Conservation (phyloP, 768 basidiomycete genomes). For the Mycena maculata region DNA sequence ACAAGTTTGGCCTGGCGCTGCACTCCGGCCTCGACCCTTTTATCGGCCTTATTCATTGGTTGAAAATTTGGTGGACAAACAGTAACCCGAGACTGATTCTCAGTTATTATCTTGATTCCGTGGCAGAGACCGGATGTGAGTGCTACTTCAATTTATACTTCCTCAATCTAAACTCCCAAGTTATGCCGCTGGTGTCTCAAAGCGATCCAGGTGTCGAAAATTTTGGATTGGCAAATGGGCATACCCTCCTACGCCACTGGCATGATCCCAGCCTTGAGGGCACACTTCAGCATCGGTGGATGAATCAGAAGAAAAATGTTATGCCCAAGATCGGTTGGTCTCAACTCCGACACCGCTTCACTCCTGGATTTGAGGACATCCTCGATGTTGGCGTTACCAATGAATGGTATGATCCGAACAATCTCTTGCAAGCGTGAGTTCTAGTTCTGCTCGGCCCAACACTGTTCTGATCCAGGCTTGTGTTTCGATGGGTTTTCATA, state of each 20-base stretch:
- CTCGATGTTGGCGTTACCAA: conserved; percentile 45
- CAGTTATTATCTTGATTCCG: conserved; percentile 41
- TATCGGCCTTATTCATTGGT: conserved; percentile 42
- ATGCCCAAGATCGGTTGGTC: conserved; percentile 55
- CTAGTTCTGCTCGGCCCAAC: not conserved
- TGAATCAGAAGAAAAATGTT: conserved; percentile 48
- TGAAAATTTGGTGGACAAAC: conserved; percentile 50
- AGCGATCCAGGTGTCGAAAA: conserved; percentile 52
- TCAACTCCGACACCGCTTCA: conserved; percentile 43
- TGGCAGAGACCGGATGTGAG: conserved; percentile 29
- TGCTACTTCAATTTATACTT: not conserved
- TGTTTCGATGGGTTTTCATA: conserved; percentile 52
- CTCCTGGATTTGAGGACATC: conserved; percentile 51
- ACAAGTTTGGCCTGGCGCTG: conserved; percentile 41
- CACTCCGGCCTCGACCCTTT: conserved; percentile 45
- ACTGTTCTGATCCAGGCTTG: conserved; percentile 31
- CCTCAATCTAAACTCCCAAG: conserved; percentile 5
- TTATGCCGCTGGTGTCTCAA: conserved; percentile 49
- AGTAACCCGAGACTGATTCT: conserved; percentile 40
- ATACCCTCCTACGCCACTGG: conserved; percentile 48
- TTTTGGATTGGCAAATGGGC: conserved; percentile 50
- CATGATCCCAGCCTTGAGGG: conserved; percentile 45
- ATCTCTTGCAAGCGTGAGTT: conserved; percentile 37
- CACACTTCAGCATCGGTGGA: conserved; percentile 53
- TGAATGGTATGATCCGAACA: conserved; percentile 44